These are phyloP conservation scores for Keithomyces neogunnii DNA, from an alignment of 2,329 filamentous ascomycete species.

Conservation along the genomic window DNA sequence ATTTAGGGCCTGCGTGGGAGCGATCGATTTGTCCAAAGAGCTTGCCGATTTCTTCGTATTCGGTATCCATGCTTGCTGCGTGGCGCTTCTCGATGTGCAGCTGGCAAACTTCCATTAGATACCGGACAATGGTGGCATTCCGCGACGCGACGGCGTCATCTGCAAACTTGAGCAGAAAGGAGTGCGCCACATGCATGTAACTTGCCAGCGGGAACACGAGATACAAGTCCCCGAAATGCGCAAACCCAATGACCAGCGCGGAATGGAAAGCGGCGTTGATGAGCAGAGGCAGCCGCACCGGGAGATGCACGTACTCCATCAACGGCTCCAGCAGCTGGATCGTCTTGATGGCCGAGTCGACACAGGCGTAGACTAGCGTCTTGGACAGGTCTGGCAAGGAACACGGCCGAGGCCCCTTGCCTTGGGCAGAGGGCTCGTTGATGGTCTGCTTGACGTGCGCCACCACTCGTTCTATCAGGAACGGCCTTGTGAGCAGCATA, in stretches of 20 bases:
- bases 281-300: constrained; percentile 29
- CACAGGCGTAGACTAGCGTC: constrained; percentile 16
- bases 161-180: constrained; percentile 11
- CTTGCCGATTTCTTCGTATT: constrained; percentile 13
- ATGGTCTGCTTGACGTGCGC: constrained; percentile 1
- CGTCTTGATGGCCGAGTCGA: constrained; percentile 19
- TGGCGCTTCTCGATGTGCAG: constrained; percentile 12
- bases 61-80: constrained; percentile 12
- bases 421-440: background rate
- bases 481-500: constrained; percentile 22
- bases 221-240: constrained; percentile 32
- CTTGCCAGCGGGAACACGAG: constrained; percentile 14
- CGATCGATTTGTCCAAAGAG: constrained; percentile 16
- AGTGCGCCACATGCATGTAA: constrained; percentile 10
- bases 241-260: constrained; percentile 29
- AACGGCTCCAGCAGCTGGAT: constrained; percentile 28
- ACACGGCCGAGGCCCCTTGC: too few species aligned
- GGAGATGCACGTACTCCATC: constrained; percentile 19
- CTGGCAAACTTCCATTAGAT: constrained; percentile 15
- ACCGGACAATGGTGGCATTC: constrained; percentile 12
- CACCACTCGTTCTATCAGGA: constrained; percentile 18
- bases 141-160: constrained; percentile 15
- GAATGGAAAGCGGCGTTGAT: constrained; percentile 34
- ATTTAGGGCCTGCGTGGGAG: too few species aligned
- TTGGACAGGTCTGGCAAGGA: background rate